Base-by-base conservation (phyloP, 192 early-diverging fungal genomes). In the Spizellomyces punctatus region DNA sequence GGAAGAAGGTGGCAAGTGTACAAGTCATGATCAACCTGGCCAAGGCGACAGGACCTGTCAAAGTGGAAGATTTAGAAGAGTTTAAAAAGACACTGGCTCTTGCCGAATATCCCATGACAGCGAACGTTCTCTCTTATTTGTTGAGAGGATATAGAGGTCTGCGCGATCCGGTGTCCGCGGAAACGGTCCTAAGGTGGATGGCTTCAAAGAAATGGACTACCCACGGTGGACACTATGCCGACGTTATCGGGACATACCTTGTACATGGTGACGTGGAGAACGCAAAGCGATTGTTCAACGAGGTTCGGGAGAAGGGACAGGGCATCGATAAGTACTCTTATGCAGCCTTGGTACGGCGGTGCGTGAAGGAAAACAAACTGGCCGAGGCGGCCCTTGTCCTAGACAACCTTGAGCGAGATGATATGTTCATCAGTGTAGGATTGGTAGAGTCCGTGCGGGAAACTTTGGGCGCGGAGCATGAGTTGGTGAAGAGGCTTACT, bases 271-370 rank as follows among this genome's bases (percentile, higher is more conserved):
- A 56, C 22, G n/a, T 56, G 54, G 22, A n/a, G n/a, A 56, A 56
- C 22, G 54, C 54, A 56, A 19, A 19, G 54, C 54, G 54, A 22
- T 22, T 56, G 22, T 22, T 56, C n/a, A n/a, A 56, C n/a, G 54
- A 56, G 22, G 22, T 56, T n/a, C 54, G 22, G 54, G 54, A n/a
- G 54, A n/a, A 56, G n/a, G 54, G 54, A 22, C 54, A 56, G n/a
- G 5, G n/a, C 0, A 19, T 56, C n/a, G 54, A 56, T n/a, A 19
- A 6, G n/a, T 19, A 19, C 6, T 6, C 54, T 22, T 56, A n/a
- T 22, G 22, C 54, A n/a, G 5, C 22, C n/a, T 56, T 56, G n/a
- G 22, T 56, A 19, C n/a, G 22, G 22, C n/a, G 22, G 22, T 19
- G n/a, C n/a, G 54, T 56, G 7, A 56, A 7, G n/a, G n/a, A 19